Evolutionary conservation across 1,284 basidiomycete genomes (phyloP).

Genomic region (Rhodotorula sp.): DNA sequence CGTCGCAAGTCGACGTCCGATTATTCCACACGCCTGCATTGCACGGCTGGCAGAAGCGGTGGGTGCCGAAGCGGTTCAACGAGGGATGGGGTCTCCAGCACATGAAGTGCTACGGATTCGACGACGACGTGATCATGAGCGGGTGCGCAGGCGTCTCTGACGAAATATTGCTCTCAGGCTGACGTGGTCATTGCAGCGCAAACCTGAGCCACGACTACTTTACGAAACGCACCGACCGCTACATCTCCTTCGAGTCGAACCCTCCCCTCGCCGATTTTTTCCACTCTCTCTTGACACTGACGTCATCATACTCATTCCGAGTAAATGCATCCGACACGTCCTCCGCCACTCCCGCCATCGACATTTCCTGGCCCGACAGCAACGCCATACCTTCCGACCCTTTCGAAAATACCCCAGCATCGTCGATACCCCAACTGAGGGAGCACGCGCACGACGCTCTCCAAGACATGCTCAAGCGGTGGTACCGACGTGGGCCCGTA

Average conservation of each 20-base stretch:
- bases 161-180: background rate
- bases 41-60: conserved; percentile 65
- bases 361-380: conserved; percentile 23
- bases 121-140: conserved; percentile 86
- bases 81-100: conserved; percentile 99
- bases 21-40: conserved; percentile 85
- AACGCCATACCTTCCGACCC: conserved; percentile 19
- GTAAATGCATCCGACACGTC: conserved; percentile 29
- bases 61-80: conserved; percentile 89
- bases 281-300: conserved; percentile 67
- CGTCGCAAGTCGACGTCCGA: conserved; percentile 69
- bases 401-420: conserved; percentile 4
- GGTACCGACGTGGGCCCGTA: conserved; percentile 3
- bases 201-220: conserved; percentile 95
- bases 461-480: background rate
- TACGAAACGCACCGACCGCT: conserved; percentile 90
- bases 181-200: conserved; percentile 59
- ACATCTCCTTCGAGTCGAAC: conserved; percentile 70
- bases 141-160: conserved; percentile 62
- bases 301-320: conserved; percentile 67
- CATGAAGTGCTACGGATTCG: conserved; percentile 90
- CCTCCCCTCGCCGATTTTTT: conserved; percentile 74
- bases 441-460: conserved; percentile 7
- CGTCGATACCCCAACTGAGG: conserved; percentile 3
- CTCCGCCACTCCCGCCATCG: conserved; percentile 19